Evolutionary conservation across 2,329 filamentous ascomycete genomes (phyloP), one percentile per base, ranked within the genome.

Genomic region (Fusarium verrucosum): DNA sequence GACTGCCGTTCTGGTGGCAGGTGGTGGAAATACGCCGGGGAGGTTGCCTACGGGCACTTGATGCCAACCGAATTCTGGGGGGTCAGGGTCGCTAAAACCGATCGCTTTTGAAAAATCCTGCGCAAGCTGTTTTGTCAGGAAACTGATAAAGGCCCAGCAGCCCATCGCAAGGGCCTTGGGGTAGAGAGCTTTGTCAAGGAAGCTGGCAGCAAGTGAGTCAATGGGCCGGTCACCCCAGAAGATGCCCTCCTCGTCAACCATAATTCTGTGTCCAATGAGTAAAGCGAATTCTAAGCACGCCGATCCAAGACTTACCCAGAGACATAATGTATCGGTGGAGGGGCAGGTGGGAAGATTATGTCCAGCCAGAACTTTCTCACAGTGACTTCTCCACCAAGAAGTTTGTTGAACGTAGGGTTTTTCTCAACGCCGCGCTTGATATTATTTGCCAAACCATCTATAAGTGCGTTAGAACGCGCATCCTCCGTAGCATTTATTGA

Each of bases 261-360:
- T 77, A 47, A 87, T 74, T 3, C 85, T 87, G 4, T 4, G 10
- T 8, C 6, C 20, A 32, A 66, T 77, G 40, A 78, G 72, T 30
- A 40, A 36, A 11, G 11, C 3, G 4, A 17, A 5, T 7, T 4
- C n/a, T 1, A 14, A 10, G n/a, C n/a, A 17, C 14, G 2, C 22
- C 10, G 5, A 9, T 26, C n/a, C 20, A 17, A 47, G 53, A 70
- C 80, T 66, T 82, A 90, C 88, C 87, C 88, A 44, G 82, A 82
- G 56, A 85, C 82, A 58, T 83, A 79, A 54, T 85, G 88, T 50
- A 81, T 82, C 7, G 88, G 87, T 2, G 88, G 87, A 37, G 87
- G 85, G 32, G 77, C 77, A 38, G 76, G 75, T 1, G 88, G 88
- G 62, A 85, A 90, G 45, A 87, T 81, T 23, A 89, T 78, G 36